Conservation (phyloP, 73 alveolate species). For the Uronychia binucleata region DNA sequence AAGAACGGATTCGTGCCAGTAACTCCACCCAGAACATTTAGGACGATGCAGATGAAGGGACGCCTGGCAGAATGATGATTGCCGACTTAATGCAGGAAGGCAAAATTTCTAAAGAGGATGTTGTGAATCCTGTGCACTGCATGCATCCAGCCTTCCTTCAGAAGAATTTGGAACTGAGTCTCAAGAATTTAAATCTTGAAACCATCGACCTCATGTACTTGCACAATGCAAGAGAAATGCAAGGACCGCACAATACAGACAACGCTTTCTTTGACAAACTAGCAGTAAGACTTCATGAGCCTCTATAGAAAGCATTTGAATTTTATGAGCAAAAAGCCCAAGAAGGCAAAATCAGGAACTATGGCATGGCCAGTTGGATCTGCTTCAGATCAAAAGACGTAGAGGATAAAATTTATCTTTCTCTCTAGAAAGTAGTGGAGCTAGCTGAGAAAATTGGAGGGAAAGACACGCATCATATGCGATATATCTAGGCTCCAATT, state of each 20-base stretch:
- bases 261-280: slow-evolving; percentile 66
- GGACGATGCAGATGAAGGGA: slow-evolving; percentile 92
- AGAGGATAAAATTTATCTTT: slow-evolving; percentile 81
- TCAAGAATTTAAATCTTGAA: slow-evolving; percentile 69
- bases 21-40: no score
- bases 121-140: slow-evolving; percentile 72
- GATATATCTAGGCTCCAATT: slow-evolving; percentile 79
- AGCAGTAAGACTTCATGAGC: no score
- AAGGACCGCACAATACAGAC: slow-evolving; percentile 77
- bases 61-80: slow-evolving; percentile 68
- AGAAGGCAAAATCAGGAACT: slow-evolving; percentile 67
- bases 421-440: slow-evolving; percentile 68
- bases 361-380: slow-evolving; percentile 93
- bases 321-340: slow-evolving; percentile 66
- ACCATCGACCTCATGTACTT: slow-evolving; percentile 83
- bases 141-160: slow-evolving; percentile 87
- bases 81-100: slow-evolving; percentile 61
- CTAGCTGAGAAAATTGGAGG: slow-evolving; percentile 85
- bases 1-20: slow-evolving; percentile 87
- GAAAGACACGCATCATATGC: slow-evolving; percentile 67
- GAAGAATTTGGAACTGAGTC: slow-evolving; percentile 57
- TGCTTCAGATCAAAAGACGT: slow-evolving; percentile 82
- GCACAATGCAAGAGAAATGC: slow-evolving; percentile 84
- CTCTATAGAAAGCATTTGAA: slow-evolving; percentile 84
- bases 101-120: slow-evolving; percentile 68